Conservation (phyloP, 805 yeast genomes). For the Hanseniaspora nectarophila region DNA sequence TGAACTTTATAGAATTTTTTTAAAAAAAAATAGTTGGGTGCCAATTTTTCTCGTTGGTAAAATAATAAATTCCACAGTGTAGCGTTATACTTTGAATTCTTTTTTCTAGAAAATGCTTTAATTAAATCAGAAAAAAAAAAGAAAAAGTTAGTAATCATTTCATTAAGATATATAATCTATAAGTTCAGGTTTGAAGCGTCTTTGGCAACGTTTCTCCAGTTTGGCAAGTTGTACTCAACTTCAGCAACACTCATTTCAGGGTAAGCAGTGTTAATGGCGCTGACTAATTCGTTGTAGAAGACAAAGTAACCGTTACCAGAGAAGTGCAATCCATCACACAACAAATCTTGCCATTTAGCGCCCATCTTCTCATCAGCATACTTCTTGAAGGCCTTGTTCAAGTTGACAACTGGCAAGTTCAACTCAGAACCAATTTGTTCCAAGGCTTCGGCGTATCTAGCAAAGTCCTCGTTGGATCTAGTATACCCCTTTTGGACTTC, state of each 20-base stretch:
- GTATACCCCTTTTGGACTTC: constrained; percentile 32
- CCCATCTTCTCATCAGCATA: constrained; percentile 24
- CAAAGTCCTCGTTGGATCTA: constrained; percentile 37
- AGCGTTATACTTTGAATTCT: too few relatives aligned
- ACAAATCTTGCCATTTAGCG: constrained; percentile 32
- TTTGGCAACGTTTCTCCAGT: constrained; percentile 31
- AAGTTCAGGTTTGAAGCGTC: constrained; percentile 21
- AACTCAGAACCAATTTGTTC: constrained; percentile 34
- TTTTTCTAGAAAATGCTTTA: too few relatives aligned
- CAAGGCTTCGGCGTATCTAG: constrained; percentile 42
- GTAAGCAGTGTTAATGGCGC: constrained; percentile 31
- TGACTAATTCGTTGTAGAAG: constrained; percentile 35
- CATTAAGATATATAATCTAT: neutral
- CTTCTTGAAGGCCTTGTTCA: constrained; percentile 34
- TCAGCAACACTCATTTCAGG: constrained; percentile 40
- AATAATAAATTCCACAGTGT: too few relatives aligned
- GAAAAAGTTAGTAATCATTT: too few relatives aligned
- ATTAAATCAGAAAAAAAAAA: too few relatives aligned
- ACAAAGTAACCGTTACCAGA: constrained; percentile 42
- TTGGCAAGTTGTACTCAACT: constrained; percentile 30
- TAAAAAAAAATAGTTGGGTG: too few relatives aligned
- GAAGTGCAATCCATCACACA: constrained; percentile 52
- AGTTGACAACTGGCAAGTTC: constrained; percentile 48
- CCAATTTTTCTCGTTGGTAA: too few relatives aligned
- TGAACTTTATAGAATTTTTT: neutral